Base-by-base conservation (phyloP, 345 rosid genomes). In the Anastatica hierochuntica region DNA sequence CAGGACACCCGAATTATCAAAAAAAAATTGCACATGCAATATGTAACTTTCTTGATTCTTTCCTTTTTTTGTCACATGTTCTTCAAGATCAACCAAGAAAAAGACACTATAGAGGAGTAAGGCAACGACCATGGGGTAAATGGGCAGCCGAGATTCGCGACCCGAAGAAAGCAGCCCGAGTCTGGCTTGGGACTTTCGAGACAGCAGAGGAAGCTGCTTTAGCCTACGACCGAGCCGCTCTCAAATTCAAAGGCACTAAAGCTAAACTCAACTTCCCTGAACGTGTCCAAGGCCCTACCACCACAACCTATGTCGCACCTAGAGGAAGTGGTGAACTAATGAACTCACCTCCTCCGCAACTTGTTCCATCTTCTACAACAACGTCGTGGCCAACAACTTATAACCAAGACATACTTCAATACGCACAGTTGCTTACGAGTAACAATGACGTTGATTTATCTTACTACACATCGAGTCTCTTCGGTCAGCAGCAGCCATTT, bases 101-200 rank as follows among this genome's bases (percentile, higher is more conserved):
- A 60, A 74, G 77, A 43, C 95, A 85, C 53, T 90, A 90, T 58
- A 79, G 97, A 62, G 98, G 98, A 49, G 95, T 90, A 15, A 78
- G 98, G 66, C 98, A 84, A 56, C 76, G 98, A 53, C 95, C 92
- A 21, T 90, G 98, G 98, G 98, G 98, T 0, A 90, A 88, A 70
- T 90, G 98, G 98, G 96, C 96, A 0, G 92, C 98, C 0, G 98
- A 90, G 63, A 90, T 90, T 13, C 74, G 98, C 6, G 89, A 87
- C 52, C 98, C 98, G 0, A 48, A 68, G 35, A 90, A 83, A 61
- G 87, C 85, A 43, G 78, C 77, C 6, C 76, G 98, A 46, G 83
- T 79, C 2, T 90, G 98, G 98, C 81, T 90, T n/a, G 98, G 96
- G 42, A 87, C 98, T 33, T 90, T 82, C 16, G 81, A 77, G 43